These are phyloP conservation scores for Botrytis sinoallii DNA, from an alignment of 2,329 filamentous ascomycete species.

Conservation along the genomic window DNA sequence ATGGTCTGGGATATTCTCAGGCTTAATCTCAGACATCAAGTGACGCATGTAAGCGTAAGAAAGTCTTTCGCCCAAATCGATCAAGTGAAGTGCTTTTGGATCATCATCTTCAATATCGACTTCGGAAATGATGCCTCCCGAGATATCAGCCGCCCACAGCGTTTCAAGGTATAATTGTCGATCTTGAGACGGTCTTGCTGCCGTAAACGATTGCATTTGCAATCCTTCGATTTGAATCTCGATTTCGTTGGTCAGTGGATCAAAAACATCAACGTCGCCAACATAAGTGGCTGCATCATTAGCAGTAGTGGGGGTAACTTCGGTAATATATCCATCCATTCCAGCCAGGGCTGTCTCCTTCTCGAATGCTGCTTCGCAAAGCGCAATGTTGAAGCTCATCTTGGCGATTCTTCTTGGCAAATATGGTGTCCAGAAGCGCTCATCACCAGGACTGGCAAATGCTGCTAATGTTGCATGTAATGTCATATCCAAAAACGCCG, in stretches of 20 bases:
- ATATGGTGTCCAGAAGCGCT: slow-evolving; percentile 25
- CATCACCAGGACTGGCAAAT: slow-evolving; percentile 26
- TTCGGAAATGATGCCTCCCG: slow-evolving; percentile 22
- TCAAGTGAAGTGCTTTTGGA: slow-evolving; percentile 21
- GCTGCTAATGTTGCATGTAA: slow-evolving; percentile 49
- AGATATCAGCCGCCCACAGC: slow-evolving; percentile 23
- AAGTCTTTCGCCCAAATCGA: slow-evolving; percentile 20
- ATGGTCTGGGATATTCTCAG: slow-evolving; percentile 3
- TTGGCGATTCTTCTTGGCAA: slow-evolving; percentile 28
- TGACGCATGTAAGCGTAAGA: slow-evolving; percentile 16
- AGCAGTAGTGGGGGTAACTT: slow-evolving; percentile 5
- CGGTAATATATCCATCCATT: slow-evolving; percentile 17
- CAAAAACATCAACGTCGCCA: slow-evolving; percentile 15
- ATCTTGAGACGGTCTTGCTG: slow-evolving; percentile 27
- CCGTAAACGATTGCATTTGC: slow-evolving; percentile 25
- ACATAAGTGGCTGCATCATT: slow-evolving; percentile 7
- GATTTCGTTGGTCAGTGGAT: slow-evolving; percentile 1
- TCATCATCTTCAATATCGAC: slow-evolving; percentile 23
- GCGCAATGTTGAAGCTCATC: slow-evolving; percentile 28
- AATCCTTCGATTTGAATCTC: slow-evolving; percentile 31
- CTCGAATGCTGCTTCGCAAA: slow-evolving; percentile 16
- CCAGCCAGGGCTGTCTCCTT: slow-evolving; percentile 6
- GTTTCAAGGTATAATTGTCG: slow-evolving; percentile 28
- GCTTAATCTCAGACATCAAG: slow-evolving; percentile 8
- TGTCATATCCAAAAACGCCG: slow-evolving; percentile 54